Conservation (phyloP, 106 monocot genomes). For the Xerophyta viscosa region DNA sequence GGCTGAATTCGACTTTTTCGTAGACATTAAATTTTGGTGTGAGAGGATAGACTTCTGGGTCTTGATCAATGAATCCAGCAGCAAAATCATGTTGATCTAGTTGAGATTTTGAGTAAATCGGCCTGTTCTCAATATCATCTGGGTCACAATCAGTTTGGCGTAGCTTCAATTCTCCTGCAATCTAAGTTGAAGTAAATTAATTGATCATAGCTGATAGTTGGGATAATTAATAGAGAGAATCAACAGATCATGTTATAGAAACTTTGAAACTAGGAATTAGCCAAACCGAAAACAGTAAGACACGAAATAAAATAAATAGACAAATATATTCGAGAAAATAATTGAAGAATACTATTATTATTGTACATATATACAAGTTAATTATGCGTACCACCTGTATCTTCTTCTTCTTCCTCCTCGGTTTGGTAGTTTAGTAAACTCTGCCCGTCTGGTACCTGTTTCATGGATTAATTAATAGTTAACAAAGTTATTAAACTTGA, state of each 20-base stretch:
- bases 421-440: too few relatives aligned
- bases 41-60: not conserved
- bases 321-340: not conserved
- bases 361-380: slow-evolving; percentile 1
- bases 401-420: slow-evolving; percentile 27
- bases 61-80: slow-evolving; percentile 24
- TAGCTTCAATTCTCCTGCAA: slow-evolving; percentile 63
- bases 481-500: too few relatives aligned
- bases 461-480: too few relatives aligned
- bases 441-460: too few relatives aligned
- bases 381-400: slow-evolving; percentile 23
- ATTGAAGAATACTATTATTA: too few relatives aligned
- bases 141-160: slow-evolving; percentile 1
- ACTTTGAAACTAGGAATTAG: too few relatives aligned
- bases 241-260: too few relatives aligned
- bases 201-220: not conserved
- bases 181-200: slow-evolving; percentile 41
- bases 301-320: not conserved
- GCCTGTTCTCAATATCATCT: slow-evolving; percentile 19
- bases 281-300: not conserved
- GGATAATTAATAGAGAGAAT: not conserved
- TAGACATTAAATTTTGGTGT: slow-evolving; percentile 19
- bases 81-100: slow-evolving; percentile 43
- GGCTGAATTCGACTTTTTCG: slow-evolving; percentile 39
- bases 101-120: slow-evolving; percentile 59